Base-by-base conservation (phyloP, 352 stramenopile species). In the Pseudoperonospora humuli region DNA sequence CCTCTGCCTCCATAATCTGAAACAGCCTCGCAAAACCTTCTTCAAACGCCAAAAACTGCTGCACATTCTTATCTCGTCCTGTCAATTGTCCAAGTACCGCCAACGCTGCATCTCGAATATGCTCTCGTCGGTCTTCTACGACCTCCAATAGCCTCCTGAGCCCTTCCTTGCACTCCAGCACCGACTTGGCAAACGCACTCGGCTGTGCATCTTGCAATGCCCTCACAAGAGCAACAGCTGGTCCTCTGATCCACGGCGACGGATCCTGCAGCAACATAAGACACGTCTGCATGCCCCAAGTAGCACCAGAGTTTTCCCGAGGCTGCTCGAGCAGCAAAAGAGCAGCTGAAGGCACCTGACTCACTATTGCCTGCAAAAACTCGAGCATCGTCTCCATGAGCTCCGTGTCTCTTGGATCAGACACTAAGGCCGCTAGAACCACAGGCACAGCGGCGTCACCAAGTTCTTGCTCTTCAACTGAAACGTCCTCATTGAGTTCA, bases 321-420 rank as follows among this genome's bases (percentile, higher is more conserved):
- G 52, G 45, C 39, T 52, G 46, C 18, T 65, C 36, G 4, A 84
- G 55, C 43, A 89, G 48, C 24, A 72, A 49, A 13, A 62, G 45
- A 5, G 62, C 73, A 1, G 60, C 61, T 3, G 60, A 36, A 0
- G 65, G 65, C 10, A 64, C 58, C 1, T 41, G 63, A 7, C 41
- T 51, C 18, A 88, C 71, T 23, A 86, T 48, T 13, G 57, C 39
- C 36, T 87, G 75, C 8, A 91, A 44, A 10, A 86, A 61, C 55
- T 88, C 78, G 5, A 91, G 60, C 71, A 91, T 84, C 7, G 73
- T 61, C 46, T 91, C 78, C 71, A 91, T 88, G 34, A 91, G 69
- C 50, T 88, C 78, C n/a, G 75, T 86, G 44, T 91, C 78, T 41
- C 78, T 57, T 23, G 78, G 78, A 34, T 91, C 78, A 17, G 78